phyloP scores from a whole-genome alignment of 148 eudicot species.

The Cornus suecica region DNA sequence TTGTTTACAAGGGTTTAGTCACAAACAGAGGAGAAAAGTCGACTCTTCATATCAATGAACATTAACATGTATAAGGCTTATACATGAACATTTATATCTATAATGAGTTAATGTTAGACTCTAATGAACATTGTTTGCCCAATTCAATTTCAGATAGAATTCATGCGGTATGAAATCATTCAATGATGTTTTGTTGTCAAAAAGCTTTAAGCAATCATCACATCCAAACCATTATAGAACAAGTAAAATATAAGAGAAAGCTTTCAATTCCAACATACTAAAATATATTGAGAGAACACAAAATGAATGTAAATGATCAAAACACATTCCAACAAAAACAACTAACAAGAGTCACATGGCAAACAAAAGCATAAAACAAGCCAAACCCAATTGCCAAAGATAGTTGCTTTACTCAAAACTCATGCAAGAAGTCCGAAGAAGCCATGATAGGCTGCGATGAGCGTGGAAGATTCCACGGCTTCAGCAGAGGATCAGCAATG shows the following conservation, averaged over 20 bases:
- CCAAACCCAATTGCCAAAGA: neutral
- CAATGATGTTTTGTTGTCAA: neutral
- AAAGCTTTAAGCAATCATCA: neutral
- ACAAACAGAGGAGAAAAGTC: neutral
- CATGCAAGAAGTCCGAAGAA: slow-evolving; percentile 10
- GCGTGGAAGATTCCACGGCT: slow-evolving; percentile 32
- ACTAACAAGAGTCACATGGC: too few relatives aligned
- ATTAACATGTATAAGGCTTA: too few relatives aligned
- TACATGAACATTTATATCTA: neutral
- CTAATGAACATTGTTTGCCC: neutral
- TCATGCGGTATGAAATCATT: neutral
- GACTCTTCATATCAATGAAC: too few relatives aligned
- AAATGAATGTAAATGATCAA: neutral
- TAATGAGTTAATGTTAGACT: too few relatives aligned
- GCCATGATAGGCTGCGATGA: slow-evolving; percentile 27
- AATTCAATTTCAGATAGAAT: neutral
- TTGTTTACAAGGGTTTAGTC: neutral
- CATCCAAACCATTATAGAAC: neutral
- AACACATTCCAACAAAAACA: too few relatives aligned
- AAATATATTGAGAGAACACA: neutral
- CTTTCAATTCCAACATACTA: too few relatives aligned
- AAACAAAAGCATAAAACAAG: neutral
- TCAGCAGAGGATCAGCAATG: slow-evolving; percentile 19
- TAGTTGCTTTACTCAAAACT: slow-evolving; percentile 12
- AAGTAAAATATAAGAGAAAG: neutral